phyloP scores from a whole-genome alignment of 2,329 filamentous ascomycete genomes.

The Westerdykella sp. region DNA sequence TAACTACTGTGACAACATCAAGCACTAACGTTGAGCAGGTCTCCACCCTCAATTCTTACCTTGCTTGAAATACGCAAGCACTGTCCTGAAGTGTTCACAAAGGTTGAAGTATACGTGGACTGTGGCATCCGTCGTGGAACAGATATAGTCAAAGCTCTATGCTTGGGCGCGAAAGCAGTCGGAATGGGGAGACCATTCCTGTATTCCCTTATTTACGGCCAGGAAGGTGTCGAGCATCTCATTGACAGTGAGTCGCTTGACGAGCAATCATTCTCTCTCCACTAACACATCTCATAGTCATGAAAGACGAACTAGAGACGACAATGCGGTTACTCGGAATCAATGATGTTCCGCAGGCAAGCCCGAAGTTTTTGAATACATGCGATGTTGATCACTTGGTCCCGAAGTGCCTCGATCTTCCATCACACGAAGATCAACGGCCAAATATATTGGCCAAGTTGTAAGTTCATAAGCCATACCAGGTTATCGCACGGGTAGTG shows the following conservation, averaged over 20 bases:
- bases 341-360: too few species aligned
- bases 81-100: conserved; percentile 55
- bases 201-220: conserved; percentile 56
- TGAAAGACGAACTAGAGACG: conserved; percentile 15
- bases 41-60: conserved; percentile 51
- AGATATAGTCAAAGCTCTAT: conserved; percentile 56
- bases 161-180: conserved; percentile 55
- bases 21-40: conserved; percentile 10
- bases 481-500: too few species aligned
- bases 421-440: too few species aligned
- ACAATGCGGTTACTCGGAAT: too few species aligned
- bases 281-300: conserved; percentile 2
- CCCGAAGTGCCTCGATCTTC: too few species aligned
- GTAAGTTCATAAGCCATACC: too few species aligned
- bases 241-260: conserved; percentile 9
- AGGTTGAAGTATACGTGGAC: conserved; percentile 58
- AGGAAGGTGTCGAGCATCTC: conserved; percentile 41
- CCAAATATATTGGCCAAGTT: too few species aligned
- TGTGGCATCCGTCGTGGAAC: conserved; percentile 60
- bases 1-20: not conserved
- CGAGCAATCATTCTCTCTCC: not conserved
- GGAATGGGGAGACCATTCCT: conserved; percentile 58
- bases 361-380: too few species aligned
- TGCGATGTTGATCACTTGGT: too few species aligned
- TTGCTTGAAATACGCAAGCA: conserved; percentile 58